Base-by-base conservation (phyloP, 306 rosid genomes). In the Trifolium subterraneum region DNA sequence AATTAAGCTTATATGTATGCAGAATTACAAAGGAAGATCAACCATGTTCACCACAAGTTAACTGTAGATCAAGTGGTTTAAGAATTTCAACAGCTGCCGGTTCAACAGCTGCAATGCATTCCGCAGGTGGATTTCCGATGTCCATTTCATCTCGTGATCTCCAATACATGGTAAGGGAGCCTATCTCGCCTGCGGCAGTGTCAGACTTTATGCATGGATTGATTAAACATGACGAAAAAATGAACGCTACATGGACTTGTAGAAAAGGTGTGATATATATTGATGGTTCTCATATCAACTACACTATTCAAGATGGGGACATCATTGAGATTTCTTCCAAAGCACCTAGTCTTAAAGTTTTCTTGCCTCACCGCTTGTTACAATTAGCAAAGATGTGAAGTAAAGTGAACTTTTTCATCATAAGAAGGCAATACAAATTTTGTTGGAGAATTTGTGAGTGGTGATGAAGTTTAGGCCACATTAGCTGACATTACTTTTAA, bases 131-230 rank as follows among this genome's bases (percentile, higher is more conserved):
- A 70, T 86, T 81, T 78, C 83, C 74, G 4, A 90, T 91, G 96
- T 88, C 89, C 36, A 85, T 87, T 76, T 76, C 82, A 80, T 91
- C 96, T 14, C 85, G 5, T 68, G 89, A 88, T 69, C 96, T 94
- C 72, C 98, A 94, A 68, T 94, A 90, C 67, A 91, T 88, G 96
- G 96, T 86, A 68, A 89, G 98, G 85, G 98, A 94, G 85, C 96
- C 98, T 44, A 84, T 87, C 69, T 78, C 84, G 13, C 85, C 81
- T 0, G 90, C 83, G 60, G 64, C 69, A 13, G 39, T 69, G 68
- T 79, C 87, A 5, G 79, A 82, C 75, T 81, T 72, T 14, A 84
- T 88, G 95, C 98, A 83, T 44, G 92, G 89, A 60, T 71, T 78
- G 16, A 72, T 91, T 48, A 80, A 69, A 45, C 77, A 84, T 25